Conservation (phyloP, 1,284 basidiomycete genomes). For the Entoloma clypeatum region DNA sequence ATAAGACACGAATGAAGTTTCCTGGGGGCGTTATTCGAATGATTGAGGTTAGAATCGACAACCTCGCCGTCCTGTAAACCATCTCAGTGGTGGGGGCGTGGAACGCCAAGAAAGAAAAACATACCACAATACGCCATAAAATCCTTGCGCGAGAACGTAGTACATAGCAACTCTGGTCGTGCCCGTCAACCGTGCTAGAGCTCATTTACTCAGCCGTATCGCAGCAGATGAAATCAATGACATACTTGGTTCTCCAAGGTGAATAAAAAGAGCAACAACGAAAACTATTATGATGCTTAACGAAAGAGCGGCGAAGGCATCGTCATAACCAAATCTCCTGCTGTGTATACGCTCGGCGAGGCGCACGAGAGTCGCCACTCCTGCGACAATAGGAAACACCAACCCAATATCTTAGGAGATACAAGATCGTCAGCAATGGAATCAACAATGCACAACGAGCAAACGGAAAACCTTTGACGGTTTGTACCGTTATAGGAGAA, state of each 20-base stretch:
- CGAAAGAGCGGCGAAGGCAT: slow-evolving; percentile 14
- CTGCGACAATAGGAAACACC: slow-evolving; percentile 12
- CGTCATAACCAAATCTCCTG: slow-evolving; percentile 14
- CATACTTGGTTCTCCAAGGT: slow-evolving; percentile 17
- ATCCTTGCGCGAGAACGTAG: slow-evolving; percentile 16
- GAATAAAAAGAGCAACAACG: slow-evolving; percentile 14
- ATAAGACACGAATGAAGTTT: slow-evolving; percentile 16
- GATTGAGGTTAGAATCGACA: slow-evolving; percentile 26
- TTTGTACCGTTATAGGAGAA: slow-evolving; percentile 6
- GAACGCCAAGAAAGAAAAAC: neutral
- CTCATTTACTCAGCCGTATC: neutral
- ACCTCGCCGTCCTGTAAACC: slow-evolving; percentile 19
- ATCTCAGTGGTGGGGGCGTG: neutral
- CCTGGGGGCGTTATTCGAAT: slow-evolving; percentile 20
- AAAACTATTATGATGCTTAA: slow-evolving; percentile 15
- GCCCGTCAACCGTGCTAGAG: slow-evolving; percentile 9
- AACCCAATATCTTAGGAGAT: slow-evolving; percentile 4
- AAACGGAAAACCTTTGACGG: slow-evolving; percentile 4
- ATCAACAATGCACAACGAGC: too few species aligned
- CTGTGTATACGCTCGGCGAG: slow-evolving; percentile 14
- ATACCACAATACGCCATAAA: slow-evolving; percentile 22
- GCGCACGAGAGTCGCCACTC: slow-evolving; percentile 13
- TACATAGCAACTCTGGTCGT: slow-evolving; percentile 14
- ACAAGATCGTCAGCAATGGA: neutral
- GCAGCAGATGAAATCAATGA: neutral